A percentile compares a stretch with the other conserved stretches of the same genome.
phyloP scores from a whole-genome alignment of 306 rosid species.

The Phaseolus lunatus region DNA sequence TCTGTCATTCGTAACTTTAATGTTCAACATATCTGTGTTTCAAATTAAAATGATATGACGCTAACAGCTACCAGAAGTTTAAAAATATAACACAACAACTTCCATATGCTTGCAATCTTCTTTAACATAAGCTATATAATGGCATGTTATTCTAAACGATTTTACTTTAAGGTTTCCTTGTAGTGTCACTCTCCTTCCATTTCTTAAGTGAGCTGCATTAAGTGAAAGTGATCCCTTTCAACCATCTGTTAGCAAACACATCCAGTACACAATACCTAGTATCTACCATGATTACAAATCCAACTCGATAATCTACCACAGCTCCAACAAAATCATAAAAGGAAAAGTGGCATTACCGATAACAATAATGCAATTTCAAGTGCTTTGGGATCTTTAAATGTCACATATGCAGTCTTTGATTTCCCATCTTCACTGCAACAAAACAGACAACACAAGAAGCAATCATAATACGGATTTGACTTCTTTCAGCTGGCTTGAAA shows the following conservation, averaged over 20 bases:
- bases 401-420: constrained; percentile 86
- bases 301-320: constrained; percentile 4
- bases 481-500: constrained; percentile 25
- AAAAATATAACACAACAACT: neutral
- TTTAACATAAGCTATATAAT: constrained; percentile 13
- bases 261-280: neutral
- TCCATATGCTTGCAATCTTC: constrained; percentile 19
- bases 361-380: constrained; percentile 87
- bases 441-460: constrained; percentile 33
- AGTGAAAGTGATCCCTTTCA: neutral
- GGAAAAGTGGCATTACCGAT: constrained; percentile 66
- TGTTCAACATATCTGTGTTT: neutral
- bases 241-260: constrained; percentile 10
- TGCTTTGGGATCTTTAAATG: constrained; percentile 90
- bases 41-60: constrained; percentile 21
- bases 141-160: constrained; percentile 19
- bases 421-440: constrained; percentile 78
- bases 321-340: constrained; percentile 38
- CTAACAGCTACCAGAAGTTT: neutral
- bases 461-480: constrained; percentile 13
- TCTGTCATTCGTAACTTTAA: constrained; percentile 11
- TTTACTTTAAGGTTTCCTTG: constrained; percentile 37
- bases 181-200: constrained; percentile 5
- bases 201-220: constrained; percentile 3
- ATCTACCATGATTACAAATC: neutral